Conservation (phyloP, 1,284 basidiomycete species). For the Sporisorium exsertum region DNA sequence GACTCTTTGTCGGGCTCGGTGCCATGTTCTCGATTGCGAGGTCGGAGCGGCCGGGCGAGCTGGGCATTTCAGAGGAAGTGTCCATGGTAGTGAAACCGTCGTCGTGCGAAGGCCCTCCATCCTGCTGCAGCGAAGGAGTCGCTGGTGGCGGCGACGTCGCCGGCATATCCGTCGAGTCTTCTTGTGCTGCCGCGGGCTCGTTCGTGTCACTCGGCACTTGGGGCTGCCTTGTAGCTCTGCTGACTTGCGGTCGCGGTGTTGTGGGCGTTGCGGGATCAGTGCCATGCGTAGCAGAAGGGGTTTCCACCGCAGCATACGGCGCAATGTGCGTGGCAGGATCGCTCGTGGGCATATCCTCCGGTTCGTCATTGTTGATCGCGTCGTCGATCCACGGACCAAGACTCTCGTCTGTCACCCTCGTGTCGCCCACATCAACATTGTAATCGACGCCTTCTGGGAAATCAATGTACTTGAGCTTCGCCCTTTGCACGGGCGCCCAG, state of each 20-base stretch:
- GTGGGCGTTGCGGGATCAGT: neutral
- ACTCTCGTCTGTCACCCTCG: conserved; percentile 41
- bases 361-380: conserved; percentile 46
- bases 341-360: conserved; percentile 35
- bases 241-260: neutral
- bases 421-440: conserved; percentile 29
- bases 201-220: neutral
- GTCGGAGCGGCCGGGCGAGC: conserved; percentile 17
- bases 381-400: conserved; percentile 48
- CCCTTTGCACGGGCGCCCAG: conserved; percentile 35
- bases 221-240: neutral
- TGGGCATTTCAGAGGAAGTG: conserved; percentile 26
- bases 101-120: neutral
- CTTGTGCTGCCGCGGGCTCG: neutral
- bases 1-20: neutral
- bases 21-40: neutral
- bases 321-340: conserved; percentile 19
- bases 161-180: conserved; percentile 9
- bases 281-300: neutral
- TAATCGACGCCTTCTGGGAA: conserved; percentile 41
- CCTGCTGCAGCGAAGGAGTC: conserved; percentile 14
- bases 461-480: conserved; percentile 49
- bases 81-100: conserved; percentile 18
- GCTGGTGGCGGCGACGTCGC: conserved; percentile 18
- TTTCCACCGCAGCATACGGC: conserved; percentile 11